Evolutionary conservation across 1,139 yeast genomes (phyloP).

Genomic region (Taiozyma sp.): DNA sequence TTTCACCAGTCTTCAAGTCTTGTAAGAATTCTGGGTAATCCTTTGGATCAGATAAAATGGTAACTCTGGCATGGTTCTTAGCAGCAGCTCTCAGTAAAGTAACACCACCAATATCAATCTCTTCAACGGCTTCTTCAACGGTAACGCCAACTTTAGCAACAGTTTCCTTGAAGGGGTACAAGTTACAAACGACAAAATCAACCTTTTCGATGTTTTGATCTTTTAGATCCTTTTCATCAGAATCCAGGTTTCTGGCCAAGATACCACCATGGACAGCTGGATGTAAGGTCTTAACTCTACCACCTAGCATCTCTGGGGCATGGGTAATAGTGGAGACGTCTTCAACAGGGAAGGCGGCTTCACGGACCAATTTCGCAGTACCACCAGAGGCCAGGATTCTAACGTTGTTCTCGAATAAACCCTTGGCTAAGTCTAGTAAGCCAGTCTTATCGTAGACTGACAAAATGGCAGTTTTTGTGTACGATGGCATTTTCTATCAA

Average conservation of each 20-base stretch:
- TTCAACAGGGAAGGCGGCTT: constrained; percentile 96
- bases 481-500: constrained; percentile 24
- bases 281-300: constrained; percentile 96
- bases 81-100: constrained; percentile 98
- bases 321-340: constrained; percentile 93
- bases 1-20: constrained; percentile 71
- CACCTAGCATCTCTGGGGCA: constrained; percentile 98
- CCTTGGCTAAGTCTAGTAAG: constrained; percentile 90
- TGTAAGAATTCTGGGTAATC: constrained; percentile 85
- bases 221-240: constrained; percentile 83
- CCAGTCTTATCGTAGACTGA: constrained; percentile 98
- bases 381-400: constrained; percentile 97
- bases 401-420: constrained; percentile 81
- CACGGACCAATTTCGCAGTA: constrained; percentile 90
- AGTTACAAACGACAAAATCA: constrained; percentile 94
- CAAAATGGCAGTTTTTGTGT: constrained; percentile 83
- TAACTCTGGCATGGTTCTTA: constrained; percentile 93
- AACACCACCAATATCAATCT: constrained; percentile 97
- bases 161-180: constrained; percentile 97
- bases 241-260: constrained; percentile 85
- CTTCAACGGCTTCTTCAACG: constrained; percentile 96
- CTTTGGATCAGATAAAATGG: constrained; percentile 88
- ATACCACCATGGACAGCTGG: constrained; percentile 99
- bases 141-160: constrained; percentile 95
- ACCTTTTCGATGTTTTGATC: constrained; percentile 92